phyloP scores from a whole-genome alignment of 805 yeast genomes.

The Teunomyces cretensis region DNA sequence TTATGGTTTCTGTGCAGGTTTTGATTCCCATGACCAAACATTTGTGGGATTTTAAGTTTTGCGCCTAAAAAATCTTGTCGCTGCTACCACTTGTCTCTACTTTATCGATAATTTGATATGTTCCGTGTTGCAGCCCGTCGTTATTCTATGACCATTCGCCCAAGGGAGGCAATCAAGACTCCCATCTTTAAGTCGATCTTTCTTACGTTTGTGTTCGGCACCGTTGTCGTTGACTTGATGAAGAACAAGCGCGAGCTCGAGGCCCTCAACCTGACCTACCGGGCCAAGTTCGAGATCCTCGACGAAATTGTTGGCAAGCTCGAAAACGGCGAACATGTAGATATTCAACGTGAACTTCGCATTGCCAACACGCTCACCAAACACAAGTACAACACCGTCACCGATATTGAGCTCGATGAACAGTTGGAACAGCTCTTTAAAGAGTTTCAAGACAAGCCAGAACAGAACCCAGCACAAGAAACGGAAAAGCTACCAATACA shows the following conservation, averaged over 20 bases:
- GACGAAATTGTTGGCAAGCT: constrained; percentile 31
- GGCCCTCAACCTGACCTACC: constrained; percentile 38
- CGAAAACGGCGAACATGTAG: constrained; percentile 36
- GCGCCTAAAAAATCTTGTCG: too few relatives aligned
- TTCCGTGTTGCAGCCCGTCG: constrained; percentile 1
- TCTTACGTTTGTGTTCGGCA: constrained; percentile 39
- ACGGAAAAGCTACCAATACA: not conserved
- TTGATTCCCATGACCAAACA: too few relatives aligned
- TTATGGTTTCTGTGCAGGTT: not conserved
- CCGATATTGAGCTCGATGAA: constrained; percentile 41
- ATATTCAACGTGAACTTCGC: constrained; percentile 40
- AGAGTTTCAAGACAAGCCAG: constrained; percentile 15
- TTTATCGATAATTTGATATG: too few relatives aligned
- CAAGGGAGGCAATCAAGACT: constrained; percentile 13
- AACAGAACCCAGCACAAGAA: not conserved
- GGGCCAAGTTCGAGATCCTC: constrained; percentile 32
- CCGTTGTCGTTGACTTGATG: constrained; percentile 50
- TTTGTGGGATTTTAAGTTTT: too few relatives aligned
- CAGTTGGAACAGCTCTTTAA: constrained; percentile 35
- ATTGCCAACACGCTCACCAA: constrained; percentile 45
- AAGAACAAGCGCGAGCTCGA: constrained; percentile 45
- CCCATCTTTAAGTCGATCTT: constrained; percentile 39
- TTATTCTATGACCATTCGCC: not conserved
- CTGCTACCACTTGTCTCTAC: too few relatives aligned
- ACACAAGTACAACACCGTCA: constrained; percentile 28